Percentiles rank a stretch among this genome's conserved stretches.
Evolutionary conservation across 176 grass and related monocot species (phyloP).

Genomic region (Oryza longistaminata): DNA sequence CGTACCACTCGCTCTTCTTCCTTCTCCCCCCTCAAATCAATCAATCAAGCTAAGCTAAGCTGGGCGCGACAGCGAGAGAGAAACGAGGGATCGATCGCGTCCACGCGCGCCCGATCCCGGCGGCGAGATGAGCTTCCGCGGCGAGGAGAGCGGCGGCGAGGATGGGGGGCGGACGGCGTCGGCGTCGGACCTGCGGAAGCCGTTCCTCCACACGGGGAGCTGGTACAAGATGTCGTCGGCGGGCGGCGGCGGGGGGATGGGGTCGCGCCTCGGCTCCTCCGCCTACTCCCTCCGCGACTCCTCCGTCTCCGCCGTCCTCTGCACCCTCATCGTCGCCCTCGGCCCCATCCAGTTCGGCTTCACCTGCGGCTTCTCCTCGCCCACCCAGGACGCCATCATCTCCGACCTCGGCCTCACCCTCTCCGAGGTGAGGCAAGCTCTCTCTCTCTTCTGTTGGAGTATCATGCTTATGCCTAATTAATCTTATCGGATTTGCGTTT

Average conservation of each 20-base stretch:
- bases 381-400: conserved; percentile 73
- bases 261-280: conserved; percentile 78
- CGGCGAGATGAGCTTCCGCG: conserved; percentile 76
- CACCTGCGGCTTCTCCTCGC: conserved; percentile 83
- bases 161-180: conserved; percentile 64
- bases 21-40: neutral
- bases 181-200: conserved; percentile 70
- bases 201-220: conserved; percentile 96
- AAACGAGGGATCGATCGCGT: neutral
- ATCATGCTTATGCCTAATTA: neutral
- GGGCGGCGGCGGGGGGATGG: conserved; percentile 46
- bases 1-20: neutral
- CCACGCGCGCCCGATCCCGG: conserved; percentile 24
- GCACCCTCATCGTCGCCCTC: conserved; percentile 85
- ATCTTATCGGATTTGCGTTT: no score
- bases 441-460: neutral
- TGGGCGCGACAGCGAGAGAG: neutral
- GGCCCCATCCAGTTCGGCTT: conserved; percentile 95
- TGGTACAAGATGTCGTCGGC: conserved; percentile 78
- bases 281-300: conserved; percentile 52
- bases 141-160: conserved; percentile 71
- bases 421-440: conserved; percentile 51
- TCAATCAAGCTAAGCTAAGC: neutral
- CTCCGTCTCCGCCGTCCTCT: conserved; percentile 73
- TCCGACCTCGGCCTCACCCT: conserved; percentile 74